Evolutionary conservation across 2,329 filamentous ascomycete species (phyloP), one percentile per base, ranked within the genome.

Genomic region (Davidsoniella virescens): DNA sequence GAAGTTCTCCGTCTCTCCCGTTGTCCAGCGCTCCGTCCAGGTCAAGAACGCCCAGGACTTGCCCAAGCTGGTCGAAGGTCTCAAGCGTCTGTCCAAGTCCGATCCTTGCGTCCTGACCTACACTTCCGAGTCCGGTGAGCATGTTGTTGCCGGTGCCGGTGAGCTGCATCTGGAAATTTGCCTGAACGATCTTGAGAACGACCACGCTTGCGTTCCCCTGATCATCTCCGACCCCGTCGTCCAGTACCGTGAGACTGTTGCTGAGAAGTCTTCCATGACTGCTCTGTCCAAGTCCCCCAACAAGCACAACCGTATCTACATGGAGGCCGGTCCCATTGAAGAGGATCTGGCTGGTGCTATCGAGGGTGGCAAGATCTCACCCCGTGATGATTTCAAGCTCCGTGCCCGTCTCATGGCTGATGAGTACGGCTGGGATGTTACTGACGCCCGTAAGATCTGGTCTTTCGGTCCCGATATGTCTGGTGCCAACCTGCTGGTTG

Each of bases 281-380:
- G 92, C 92, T 60, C 78, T 98, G 64, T 96, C 92, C 71, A 98
- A 98, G 79, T 98, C 92, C 45, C 92, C 92, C 75, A 98, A 98
- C 85, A 98, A 98, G 87, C 92, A 98, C 84, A 98, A 98, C 80
- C 90, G 92, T 87, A 78, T 98, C 55, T 98, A 96, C 78, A 82
- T 98, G 72, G 79, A 78, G 69, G 92, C 92, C 58, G 73, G 87
- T 72, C 92, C 92, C 61, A 76, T 98, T 51, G 79, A 79, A 43
- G 92, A 98, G 78, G 92, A 96, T 61, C 82, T 98, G 55, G 76
- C 85, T 61, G 78, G 80, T 64, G 85, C 84, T 64, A 98, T 98
- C 58, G 92, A 98, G 76, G 59, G 65, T 51, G 92, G 92, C 75
- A 92, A 87, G 77, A 87, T 98, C 68, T 76, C 71, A 64, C 86